These are phyloP conservation scores for Saccharomycopsis hybrid DNA, from an alignment of 1,139 yeast genomes.

Conservation along the genomic window DNA sequence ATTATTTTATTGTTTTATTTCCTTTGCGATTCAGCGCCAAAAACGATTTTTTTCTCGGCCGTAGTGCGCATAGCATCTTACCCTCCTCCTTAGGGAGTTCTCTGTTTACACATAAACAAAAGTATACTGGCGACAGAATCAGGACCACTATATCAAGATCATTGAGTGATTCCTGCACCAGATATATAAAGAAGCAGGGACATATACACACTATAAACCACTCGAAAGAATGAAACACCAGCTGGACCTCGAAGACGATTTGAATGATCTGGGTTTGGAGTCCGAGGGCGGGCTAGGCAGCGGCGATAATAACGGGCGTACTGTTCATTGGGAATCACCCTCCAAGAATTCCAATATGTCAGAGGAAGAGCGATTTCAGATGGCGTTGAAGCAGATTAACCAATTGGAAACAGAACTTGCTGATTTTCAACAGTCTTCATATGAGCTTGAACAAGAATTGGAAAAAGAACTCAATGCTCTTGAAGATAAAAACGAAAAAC, in stretches of 20 bases:
- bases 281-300: neutral
- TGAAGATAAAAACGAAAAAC: slow-evolving; percentile 24
- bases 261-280: slow-evolving; percentile 3
- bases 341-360: slow-evolving; percentile 9
- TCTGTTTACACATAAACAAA: too few relatives aligned
- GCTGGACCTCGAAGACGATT: neutral
- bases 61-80: too few relatives aligned
- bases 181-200: too few relatives aligned
- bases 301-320: neutral
- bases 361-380: slow-evolving; percentile 23
- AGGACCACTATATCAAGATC: too few relatives aligned
- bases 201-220: too few relatives aligned
- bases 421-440: slow-evolving; percentile 28
- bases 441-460: slow-evolving; percentile 28
- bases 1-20: too few relatives aligned
- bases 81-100: too few relatives aligned
- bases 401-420: slow-evolving; percentile 26
- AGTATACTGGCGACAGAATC: too few relatives aligned
- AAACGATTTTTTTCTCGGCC: too few relatives aligned
- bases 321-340: slow-evolving; percentile 1
- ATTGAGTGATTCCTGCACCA: too few relatives aligned
- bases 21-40: too few relatives aligned
- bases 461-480: slow-evolving; percentile 26
- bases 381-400: slow-evolving; percentile 27
- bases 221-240: too few relatives aligned